These are phyloP conservation scores for Iris macrosiphon DNA, from an alignment of 106 monocot genomes.

Conservation along the genomic window DNA sequence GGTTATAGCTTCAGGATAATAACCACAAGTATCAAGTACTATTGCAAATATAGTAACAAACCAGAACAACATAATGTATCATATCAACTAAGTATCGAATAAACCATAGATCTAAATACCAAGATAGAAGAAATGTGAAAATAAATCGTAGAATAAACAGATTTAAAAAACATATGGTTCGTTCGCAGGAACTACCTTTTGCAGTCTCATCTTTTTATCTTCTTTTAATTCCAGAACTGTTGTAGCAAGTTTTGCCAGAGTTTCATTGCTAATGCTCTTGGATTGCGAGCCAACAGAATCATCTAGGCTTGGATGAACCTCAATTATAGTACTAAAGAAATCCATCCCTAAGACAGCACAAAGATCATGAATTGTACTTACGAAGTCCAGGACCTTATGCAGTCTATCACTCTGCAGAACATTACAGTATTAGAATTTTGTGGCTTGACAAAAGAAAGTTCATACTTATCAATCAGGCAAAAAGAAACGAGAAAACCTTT, in stretches of 20 bases:
- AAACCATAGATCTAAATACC: too few species aligned
- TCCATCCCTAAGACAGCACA: slow-evolving; percentile 94
- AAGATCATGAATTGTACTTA: slow-evolving; percentile 78
- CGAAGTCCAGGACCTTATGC: slow-evolving; percentile 77
- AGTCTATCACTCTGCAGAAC: slow-evolving; percentile 74
- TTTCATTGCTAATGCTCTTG: slow-evolving; percentile 91
- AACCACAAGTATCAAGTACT: too few species aligned
- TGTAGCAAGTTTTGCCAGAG: slow-evolving; percentile 68
- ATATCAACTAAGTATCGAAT: too few species aligned
- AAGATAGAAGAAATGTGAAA: background rate
- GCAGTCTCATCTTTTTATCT: slow-evolving; percentile 72
- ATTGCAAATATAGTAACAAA: too few species aligned
- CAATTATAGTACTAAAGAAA: slow-evolving; percentile 82
- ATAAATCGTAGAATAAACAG: background rate
- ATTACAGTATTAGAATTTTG: slow-evolving; percentile 4
- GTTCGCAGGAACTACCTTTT: slow-evolving; percentile 51
- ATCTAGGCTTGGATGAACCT: slow-evolving; percentile 84
- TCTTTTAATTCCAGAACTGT: slow-evolving; percentile 63
- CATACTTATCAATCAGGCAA: background rate
- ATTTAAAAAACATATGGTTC: background rate
- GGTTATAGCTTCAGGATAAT: too few species aligned
- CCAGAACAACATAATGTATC: too few species aligned
- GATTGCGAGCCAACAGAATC: slow-evolving; percentile 72
- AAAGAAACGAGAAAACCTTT: slow-evolving; percentile 42
- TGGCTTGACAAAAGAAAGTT: background rate